Evolutionary conservation across 352 stramenopile species (phyloP), one percentile per base, ranked within the genome.

Genomic region (Ophiocytium majus): DNA sequence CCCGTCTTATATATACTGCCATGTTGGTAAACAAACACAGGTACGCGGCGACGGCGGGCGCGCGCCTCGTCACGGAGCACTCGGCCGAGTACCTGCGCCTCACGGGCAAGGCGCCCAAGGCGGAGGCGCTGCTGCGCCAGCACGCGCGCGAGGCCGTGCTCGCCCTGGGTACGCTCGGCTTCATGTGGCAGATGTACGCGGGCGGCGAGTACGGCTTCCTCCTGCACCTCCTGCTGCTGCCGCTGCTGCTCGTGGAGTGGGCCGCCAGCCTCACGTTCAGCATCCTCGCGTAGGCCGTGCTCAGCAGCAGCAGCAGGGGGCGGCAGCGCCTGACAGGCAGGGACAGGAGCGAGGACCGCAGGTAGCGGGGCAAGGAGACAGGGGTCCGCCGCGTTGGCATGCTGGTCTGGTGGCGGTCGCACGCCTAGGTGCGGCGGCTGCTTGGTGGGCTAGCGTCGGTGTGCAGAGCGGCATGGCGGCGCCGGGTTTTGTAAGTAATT

Each of bases 31-130:
- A n/a, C n/a, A n/a, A n/a, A n/a, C n/a, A n/a, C n/a, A n/a, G n/a
- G 10, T 79, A 79, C 31, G 71, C 71, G 23, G 71, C 71, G 9
- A 79, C 49, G 71, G 9, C 35, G 31, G 71, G 71, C 9, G 71
- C 71, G 17, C 71, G 23, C 9, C 10, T 79, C 31, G 17, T 79
- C 9, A 34, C 31, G 35, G 71, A 79, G 49, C 17, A 23, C 17
- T 19, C 57, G 19, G 57, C 57, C 28, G 57, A 66, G 17, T 66
- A 66, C 57, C 57, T 66, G 57, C 57, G 28, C 17, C 57, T 19
- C 57, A 66, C 19, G 17, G 57, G 57, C 57, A 66, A 66, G 17
- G 17, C 28, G 57, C 57, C 57, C 19, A 66, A 66, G 57, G 57
- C 17, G 17, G 28, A 28, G 19, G 17, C 57, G 28, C 28, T 66